Conservation (phyloP, 2,329 filamentous ascomycete genomes). For the Chaetothyriales sp. region DNA sequence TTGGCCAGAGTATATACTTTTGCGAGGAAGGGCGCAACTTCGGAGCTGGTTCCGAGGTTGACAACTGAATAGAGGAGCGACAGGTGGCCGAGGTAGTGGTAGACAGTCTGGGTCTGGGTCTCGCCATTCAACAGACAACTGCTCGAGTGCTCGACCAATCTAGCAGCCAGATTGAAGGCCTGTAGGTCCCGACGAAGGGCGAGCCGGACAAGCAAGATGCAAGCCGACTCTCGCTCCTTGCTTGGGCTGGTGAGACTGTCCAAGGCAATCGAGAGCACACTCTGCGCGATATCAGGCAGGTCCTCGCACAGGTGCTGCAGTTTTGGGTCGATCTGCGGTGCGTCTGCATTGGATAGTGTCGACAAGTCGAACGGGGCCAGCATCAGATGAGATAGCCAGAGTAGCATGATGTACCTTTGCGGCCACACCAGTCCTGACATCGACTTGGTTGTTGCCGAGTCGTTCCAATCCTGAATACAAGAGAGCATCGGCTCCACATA, state of each 20-base stretch:
- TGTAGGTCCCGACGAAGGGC: constrained; percentile 84
- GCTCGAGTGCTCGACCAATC: constrained; percentile 57
- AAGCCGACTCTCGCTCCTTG: constrained; percentile 83
- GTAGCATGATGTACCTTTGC: constrained; percentile 68
- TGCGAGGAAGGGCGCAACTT: constrained; percentile 53
- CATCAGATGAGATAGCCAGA: constrained; percentile 75
- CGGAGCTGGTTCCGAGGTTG: constrained; percentile 54
- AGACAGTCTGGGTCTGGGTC: constrained; percentile 38
- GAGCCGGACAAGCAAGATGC: constrained; percentile 62
- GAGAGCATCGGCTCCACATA: constrained; percentile 67
- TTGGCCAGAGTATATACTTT: constrained; percentile 52
- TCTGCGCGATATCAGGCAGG: constrained; percentile 54
- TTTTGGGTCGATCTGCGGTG: constrained; percentile 7
- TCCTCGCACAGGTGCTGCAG: constrained; percentile 34
- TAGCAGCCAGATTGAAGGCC: constrained; percentile 51
- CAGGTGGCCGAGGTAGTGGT: constrained; percentile 63
- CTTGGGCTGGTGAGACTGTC: constrained; percentile 59
- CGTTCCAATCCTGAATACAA: constrained; percentile 50
- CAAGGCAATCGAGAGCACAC: constrained; percentile 56
- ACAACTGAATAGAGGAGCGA: constrained; percentile 66
- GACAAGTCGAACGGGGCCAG: constrained; percentile 80
- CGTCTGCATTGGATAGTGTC: constrained; percentile 50
- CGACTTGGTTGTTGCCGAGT: constrained; percentile 9
- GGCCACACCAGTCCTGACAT: constrained; percentile 54
- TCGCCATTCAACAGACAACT: constrained; percentile 38